These are phyloP conservation scores for Flaveria floridana DNA, from an alignment of 140 eudicot genomes.

Conservation along the genomic window DNA sequence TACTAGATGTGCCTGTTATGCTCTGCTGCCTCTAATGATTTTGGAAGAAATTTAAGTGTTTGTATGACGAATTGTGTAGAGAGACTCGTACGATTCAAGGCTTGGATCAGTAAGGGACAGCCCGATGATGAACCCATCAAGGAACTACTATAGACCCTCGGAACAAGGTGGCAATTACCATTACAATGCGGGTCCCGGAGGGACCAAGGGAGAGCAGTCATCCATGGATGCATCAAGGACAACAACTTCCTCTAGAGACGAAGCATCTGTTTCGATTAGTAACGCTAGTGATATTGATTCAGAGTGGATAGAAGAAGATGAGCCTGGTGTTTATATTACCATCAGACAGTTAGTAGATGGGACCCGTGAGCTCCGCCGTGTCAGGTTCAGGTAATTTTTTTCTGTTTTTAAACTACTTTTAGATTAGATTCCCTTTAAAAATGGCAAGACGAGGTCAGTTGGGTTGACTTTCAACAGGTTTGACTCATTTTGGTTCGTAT, in stretches of 20 bases:
- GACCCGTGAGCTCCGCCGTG: conserved; percentile 78
- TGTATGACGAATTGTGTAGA: conserved; percentile 32
- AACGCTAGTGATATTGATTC: conserved; percentile 76
- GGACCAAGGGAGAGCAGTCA: conserved; percentile 42
- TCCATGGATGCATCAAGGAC: conserved; percentile 80
- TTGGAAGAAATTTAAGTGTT: no score
- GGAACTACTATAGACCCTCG: conserved; percentile 41
- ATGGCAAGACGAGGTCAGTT: not conserved
- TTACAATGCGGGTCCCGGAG: conserved; percentile 45
- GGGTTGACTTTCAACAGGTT: not conserved
- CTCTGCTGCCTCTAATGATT: no score
- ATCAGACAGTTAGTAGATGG: conserved; percentile 71
- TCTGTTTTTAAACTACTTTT: not conserved
- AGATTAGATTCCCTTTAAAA: not conserved
- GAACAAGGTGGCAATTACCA: conserved; percentile 46
- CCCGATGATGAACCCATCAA: conserved; percentile 57
- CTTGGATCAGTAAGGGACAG: conserved; percentile 71
- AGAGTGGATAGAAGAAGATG: conserved; percentile 92
- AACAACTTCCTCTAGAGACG: conserved; percentile 79
- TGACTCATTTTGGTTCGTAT: not conserved
- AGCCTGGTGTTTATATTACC: conserved; percentile 87
- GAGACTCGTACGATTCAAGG: conserved; percentile 68
- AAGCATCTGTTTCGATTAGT: conserved; percentile 69
- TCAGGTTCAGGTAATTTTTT: conserved; percentile 66
- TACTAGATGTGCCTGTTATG: not conserved